These are phyloP conservation scores for Pilasporangium apinafurcum DNA, from an alignment of 352 stramenopile genomes.

Conservation along the genomic window DNA sequence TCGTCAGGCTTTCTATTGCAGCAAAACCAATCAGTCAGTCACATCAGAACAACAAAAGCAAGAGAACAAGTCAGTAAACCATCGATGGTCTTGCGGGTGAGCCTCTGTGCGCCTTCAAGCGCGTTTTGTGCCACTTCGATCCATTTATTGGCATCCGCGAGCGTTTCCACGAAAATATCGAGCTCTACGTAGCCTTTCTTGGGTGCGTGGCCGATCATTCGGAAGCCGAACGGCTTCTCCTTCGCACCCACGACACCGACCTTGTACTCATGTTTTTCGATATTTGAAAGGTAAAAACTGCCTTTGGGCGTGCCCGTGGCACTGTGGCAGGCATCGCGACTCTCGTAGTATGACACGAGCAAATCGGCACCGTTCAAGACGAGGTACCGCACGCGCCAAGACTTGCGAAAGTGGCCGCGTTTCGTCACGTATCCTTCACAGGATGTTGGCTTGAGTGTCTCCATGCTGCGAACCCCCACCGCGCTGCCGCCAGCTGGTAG, in stretches of 20 bases:
- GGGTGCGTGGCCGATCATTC: conserved; percentile 76
- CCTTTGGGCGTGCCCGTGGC: conserved; percentile 32
- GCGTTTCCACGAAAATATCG: conserved; percentile 68
- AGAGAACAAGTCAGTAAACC: neutral
- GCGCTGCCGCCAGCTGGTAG: conserved; percentile 15
- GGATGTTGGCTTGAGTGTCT: conserved; percentile 55
- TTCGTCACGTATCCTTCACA: conserved; percentile 87
- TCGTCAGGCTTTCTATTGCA: conserved; percentile 18
- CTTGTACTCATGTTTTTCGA: conserved; percentile 77
- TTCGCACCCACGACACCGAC: conserved; percentile 54
- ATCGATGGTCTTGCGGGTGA: conserved; percentile 17
- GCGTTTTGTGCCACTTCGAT: conserved; percentile 75
- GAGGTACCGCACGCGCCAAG: conserved; percentile 75
- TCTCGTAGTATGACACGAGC: conserved; percentile 71
- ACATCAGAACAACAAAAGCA: neutral
- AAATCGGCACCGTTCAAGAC: conserved; percentile 67
- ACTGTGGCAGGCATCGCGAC: conserved; percentile 41
- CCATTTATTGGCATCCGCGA: conserved; percentile 67
- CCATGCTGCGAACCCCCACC: conserved; percentile 1
- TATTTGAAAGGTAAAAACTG: conserved; percentile 68
- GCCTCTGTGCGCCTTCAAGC: conserved; percentile 42
- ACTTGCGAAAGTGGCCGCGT: conserved; percentile 79
- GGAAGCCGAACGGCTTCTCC: conserved; percentile 80
- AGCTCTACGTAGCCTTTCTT: conserved; percentile 75
- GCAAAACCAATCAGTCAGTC: neutral